These are phyloP conservation scores for Cercospora janseana DNA, from an alignment of 2,329 filamentous ascomycete genomes.

Conservation along the genomic window DNA sequence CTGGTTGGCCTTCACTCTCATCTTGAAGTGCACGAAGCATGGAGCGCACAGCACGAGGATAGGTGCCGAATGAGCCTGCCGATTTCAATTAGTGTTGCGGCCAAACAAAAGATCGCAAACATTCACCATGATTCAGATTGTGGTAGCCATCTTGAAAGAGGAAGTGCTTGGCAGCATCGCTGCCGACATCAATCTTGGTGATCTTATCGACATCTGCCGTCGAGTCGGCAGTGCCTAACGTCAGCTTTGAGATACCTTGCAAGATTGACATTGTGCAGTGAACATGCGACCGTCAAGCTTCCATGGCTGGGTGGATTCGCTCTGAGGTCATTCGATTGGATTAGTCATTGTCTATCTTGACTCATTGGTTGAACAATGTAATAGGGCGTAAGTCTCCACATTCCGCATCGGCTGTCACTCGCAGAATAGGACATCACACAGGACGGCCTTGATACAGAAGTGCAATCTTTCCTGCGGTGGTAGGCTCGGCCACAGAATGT, in stretches of 20 bases:
- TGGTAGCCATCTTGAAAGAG: slow-evolving; percentile 64
- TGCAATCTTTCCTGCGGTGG: slow-evolving; percentile 1
- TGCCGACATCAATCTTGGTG: slow-evolving; percentile 34
- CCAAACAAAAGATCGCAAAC: background rate
- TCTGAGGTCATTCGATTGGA: background rate
- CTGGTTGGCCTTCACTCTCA: slow-evolving; percentile 64
- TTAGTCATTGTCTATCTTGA: background rate
- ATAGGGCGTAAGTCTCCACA: background rate
- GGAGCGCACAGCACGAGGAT: slow-evolving; percentile 61
- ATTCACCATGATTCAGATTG: slow-evolving; percentile 75
- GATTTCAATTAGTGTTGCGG: background rate
- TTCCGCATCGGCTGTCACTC: too few species aligned
- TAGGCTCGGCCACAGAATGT: background rate
- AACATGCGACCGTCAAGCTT: background rate
- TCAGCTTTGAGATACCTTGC: background rate
- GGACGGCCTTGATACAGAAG: slow-evolving; percentile 8
- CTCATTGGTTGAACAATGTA: background rate
- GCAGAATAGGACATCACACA: too few species aligned
- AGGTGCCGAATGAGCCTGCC: slow-evolving; percentile 74
- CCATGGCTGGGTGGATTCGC: background rate
- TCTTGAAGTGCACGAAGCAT: slow-evolving; percentile 65
- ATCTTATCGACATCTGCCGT: slow-evolving; percentile 12
- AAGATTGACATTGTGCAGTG: background rate
- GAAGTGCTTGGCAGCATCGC: slow-evolving; percentile 61
- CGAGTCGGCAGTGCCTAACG: background rate